Evolutionary conservation across 257 asterid species (phyloP).

Genomic region (Solanum arcanum): DNA sequence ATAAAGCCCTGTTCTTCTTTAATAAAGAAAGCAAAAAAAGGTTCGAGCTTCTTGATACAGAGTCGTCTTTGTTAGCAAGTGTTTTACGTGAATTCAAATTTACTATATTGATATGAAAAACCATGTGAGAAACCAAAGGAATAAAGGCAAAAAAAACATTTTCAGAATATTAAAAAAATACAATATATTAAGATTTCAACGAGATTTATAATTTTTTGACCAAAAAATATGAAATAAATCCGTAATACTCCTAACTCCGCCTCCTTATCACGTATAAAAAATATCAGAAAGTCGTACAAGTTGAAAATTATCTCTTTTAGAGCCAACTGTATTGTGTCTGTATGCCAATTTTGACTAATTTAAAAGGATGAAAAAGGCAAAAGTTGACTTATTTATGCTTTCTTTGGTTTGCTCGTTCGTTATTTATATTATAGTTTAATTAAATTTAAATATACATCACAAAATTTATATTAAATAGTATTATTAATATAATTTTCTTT

Average conservation of each 20-base stretch:
- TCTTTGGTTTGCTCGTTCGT: too few relatives aligned
- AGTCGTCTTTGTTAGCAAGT: too few relatives aligned
- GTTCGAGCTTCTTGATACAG: too few relatives aligned
- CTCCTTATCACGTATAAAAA: not conserved
- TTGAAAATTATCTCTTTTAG: not conserved
- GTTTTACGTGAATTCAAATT: too few relatives aligned
- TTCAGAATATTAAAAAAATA: not conserved
- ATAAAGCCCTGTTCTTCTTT: not conserved
- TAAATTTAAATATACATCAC: rapidly evolving
- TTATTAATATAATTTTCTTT: rapidly evolving
- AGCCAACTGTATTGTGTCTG: not conserved
- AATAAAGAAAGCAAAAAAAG: not conserved
- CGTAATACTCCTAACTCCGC: not conserved
- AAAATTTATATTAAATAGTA: rapidly evolving
- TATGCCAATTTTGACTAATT: not conserved
- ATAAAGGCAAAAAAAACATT: not conserved
- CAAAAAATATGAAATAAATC: rapidly evolving
- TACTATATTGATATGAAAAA: too few relatives aligned
- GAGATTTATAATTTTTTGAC: too few relatives aligned
- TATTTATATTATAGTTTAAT: too few relatives aligned
- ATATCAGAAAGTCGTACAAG: not conserved
- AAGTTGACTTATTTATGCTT: not conserved
- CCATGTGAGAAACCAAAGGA: rapidly evolving
- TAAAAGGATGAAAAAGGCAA: not conserved
- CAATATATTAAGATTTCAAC: rapidly evolving